Conservation (phyloP, 208 protist species). For the Wallacemonas sp. region DNA sequence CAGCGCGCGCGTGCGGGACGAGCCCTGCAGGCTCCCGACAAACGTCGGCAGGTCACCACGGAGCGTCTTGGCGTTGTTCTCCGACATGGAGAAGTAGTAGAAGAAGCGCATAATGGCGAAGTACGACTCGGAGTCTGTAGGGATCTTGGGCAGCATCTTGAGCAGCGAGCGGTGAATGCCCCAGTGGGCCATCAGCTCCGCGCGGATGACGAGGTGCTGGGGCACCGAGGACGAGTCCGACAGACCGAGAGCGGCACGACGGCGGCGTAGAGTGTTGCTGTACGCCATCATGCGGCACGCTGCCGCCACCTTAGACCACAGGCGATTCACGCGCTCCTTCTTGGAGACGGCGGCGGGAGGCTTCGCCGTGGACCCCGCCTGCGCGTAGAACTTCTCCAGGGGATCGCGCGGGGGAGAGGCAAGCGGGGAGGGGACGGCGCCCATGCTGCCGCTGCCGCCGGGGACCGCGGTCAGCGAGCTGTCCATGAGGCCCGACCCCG, state of each 20-base stretch:
- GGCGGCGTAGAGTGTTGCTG: conserved; percentile 45
- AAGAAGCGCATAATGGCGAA: conserved; percentile 71
- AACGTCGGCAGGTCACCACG: conserved; percentile 48
- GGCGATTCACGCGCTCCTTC: conserved; percentile 17
- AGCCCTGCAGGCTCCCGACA: conserved; percentile 26
- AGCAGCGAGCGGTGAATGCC: conserved; percentile 63
- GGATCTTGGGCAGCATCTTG: conserved; percentile 46
- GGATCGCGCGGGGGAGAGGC: background rate
- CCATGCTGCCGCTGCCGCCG: too few relatives aligned
- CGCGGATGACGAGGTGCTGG: conserved; percentile 49
- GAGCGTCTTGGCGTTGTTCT: conserved; percentile 56
- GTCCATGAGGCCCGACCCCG: too few relatives aligned
- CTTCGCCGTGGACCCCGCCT: background rate
- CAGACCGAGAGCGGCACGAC: conserved; percentile 53
- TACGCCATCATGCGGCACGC: conserved; percentile 57
- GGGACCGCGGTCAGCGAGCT: too few relatives aligned
- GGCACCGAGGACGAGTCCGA: conserved; percentile 55
- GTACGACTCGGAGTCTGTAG: conserved; percentile 32
- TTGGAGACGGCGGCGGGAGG: background rate
- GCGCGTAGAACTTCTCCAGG: conserved; percentile 2
- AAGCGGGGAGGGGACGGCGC: too few relatives aligned
- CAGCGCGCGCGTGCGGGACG: conserved; percentile 28
- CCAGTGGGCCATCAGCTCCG: conserved; percentile 79
- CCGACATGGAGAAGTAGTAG: conserved; percentile 67
- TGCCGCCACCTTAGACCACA: conserved; percentile 54